A percentile compares a stretch with the other conserved stretches of the same genome.
Evolutionary conservation across 768 basidiomycete species (phyloP).

Genomic region (Kwoniella sp.): DNA sequence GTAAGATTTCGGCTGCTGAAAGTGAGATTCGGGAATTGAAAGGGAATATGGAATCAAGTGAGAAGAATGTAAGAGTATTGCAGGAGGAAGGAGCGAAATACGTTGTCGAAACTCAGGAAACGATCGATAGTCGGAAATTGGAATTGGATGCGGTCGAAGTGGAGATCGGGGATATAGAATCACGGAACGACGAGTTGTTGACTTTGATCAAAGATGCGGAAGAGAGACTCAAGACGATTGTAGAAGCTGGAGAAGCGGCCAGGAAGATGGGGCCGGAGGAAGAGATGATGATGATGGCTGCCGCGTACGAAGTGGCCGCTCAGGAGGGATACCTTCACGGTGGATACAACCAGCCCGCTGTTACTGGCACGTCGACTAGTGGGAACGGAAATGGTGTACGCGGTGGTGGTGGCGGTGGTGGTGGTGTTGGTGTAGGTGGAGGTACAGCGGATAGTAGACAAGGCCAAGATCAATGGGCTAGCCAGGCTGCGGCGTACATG

Average conservation of each 20-base stretch:
- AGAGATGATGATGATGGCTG: conserved; percentile 54
- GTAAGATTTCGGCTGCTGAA: conserved; percentile 41
- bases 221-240: conserved; percentile 63
- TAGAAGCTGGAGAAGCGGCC: conserved; percentile 63
- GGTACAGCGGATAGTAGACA: background rate
- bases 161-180: conserved; percentile 62
- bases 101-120: conserved; percentile 64
- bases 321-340: conserved; percentile 43
- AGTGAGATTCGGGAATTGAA: conserved; percentile 47
- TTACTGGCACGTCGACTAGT: background rate
- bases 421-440: background rate
- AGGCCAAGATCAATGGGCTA: conserved; percentile 49
- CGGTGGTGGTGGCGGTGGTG: background rate
- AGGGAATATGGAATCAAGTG: conserved; percentile 58
- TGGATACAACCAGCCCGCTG: conserved; percentile 9
- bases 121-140: conserved; percentile 64
- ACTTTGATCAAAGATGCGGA: conserved; percentile 69
- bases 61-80: conserved; percentile 65
- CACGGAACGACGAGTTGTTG: conserved; percentile 61
- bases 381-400: background rate
- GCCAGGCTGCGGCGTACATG: conserved; percentile 51
- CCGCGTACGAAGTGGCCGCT: conserved; percentile 48
- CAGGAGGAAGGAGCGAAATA: conserved; percentile 62
- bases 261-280: conserved; percentile 44
- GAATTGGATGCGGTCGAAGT: conserved; percentile 59